Conservation (phyloP, 2,329 filamentous ascomycete species). For the Thielaviopsis ethacetica region DNA sequence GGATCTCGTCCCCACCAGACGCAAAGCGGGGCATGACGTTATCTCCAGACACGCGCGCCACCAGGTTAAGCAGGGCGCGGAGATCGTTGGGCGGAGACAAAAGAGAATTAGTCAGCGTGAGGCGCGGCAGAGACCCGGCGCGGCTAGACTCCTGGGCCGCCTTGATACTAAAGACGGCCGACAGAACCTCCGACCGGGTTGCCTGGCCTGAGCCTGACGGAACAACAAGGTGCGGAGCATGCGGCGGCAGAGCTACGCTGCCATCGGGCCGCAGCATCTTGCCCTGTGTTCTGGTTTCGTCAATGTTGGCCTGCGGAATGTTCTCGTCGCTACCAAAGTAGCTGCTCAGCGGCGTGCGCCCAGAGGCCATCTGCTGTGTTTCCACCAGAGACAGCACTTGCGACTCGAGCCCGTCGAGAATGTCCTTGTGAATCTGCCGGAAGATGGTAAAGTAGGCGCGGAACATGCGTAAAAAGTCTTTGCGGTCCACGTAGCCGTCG, state of each 20-base stretch:
- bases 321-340: constrained; percentile 56
- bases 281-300: constrained; percentile 42
- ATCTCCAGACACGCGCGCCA: constrained; percentile 1
- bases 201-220: constrained; percentile 19
- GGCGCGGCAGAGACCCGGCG: neutral
- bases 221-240: constrained; percentile 40
- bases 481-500: constrained; percentile 70
- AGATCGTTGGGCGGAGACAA: constrained; percentile 13
- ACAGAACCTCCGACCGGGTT: constrained; percentile 43
- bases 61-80: constrained; percentile 6
- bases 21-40: neutral
- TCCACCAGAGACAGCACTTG: constrained; percentile 61
- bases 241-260: constrained; percentile 43
- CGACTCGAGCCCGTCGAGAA: constrained; percentile 61
- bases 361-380: constrained; percentile 58
- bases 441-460: constrained; percentile 82
- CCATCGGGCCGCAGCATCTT: constrained; percentile 48
- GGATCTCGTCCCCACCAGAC: neutral
- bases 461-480: constrained; percentile 83
- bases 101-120: constrained; percentile 15
- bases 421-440: constrained; percentile 76
- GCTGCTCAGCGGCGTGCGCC: constrained; percentile 59
- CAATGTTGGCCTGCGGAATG: constrained; percentile 45
- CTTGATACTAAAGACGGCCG: constrained; percentile 28
- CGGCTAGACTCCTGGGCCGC: constrained; percentile 5